These are phyloP conservation scores for Fusarium neocosmosporiellum DNA, from an alignment of 2,329 filamentous ascomycete species.

Conservation along the genomic window DNA sequence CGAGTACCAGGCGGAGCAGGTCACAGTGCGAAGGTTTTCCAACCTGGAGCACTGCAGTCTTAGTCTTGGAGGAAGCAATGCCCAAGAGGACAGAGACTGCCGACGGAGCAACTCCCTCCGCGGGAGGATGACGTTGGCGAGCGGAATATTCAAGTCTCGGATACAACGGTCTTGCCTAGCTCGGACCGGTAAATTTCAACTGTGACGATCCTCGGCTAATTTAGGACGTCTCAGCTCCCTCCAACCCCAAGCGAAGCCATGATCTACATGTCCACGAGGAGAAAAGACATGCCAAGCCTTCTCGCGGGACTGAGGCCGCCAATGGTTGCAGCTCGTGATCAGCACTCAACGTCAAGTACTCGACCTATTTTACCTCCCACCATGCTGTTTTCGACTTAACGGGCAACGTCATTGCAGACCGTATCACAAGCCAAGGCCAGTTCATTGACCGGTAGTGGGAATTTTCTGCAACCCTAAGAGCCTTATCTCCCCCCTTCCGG, in stretches of 20 bases:
- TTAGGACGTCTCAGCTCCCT: background rate
- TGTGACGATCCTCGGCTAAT: background rate
- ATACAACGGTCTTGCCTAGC: background rate
- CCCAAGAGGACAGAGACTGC: background rate
- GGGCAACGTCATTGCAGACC: background rate
- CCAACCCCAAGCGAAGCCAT: background rate
- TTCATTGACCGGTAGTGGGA: background rate
- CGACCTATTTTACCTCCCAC: background rate
- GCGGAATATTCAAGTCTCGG: background rate
- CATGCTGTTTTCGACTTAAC: background rate
- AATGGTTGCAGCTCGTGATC: background rate
- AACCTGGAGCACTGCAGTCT: background rate
- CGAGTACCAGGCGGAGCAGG: background rate
- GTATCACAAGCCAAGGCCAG: background rate
- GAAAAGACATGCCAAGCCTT: background rate
- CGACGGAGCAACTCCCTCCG: background rate
- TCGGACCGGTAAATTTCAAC: background rate
- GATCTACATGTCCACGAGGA: background rate
- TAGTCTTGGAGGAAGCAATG: background rate
- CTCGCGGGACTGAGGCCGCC: background rate
- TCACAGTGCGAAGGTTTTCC: background rate
- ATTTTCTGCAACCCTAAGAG: background rate
- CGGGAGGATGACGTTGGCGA: background rate
- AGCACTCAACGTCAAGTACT: background rate
- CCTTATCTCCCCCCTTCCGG: background rate